phyloP scores from a whole-genome alignment of 208 protist species.

The Trypanosoma scelopori region DNA sequence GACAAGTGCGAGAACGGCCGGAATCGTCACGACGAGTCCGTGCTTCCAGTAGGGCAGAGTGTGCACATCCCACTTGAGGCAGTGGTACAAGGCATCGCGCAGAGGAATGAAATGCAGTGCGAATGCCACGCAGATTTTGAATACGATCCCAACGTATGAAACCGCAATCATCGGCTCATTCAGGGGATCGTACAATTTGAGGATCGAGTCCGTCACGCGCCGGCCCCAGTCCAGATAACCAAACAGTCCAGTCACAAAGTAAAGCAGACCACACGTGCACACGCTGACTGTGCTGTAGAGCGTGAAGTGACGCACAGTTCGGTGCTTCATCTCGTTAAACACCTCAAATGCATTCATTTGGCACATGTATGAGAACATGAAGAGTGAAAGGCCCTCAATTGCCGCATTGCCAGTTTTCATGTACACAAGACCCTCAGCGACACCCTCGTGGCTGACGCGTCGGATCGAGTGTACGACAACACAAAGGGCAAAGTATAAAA shows the following conservation, averaged over 20 bases:
- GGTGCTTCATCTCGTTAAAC: conserved; percentile 50
- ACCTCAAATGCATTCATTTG: conserved; percentile 70
- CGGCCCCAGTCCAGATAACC: conserved; percentile 69
- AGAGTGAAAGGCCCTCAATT: conserved; percentile 48
- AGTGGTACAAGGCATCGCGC: conserved; percentile 62
- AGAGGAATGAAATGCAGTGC: conserved; percentile 64
- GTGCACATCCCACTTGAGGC: conserved; percentile 51
- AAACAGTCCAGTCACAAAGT: conserved; percentile 73
- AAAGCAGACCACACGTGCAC: conserved; percentile 65
- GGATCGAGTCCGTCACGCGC: conserved; percentile 41
- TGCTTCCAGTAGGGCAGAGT: conserved; percentile 62
- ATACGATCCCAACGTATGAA: conserved; percentile 64
- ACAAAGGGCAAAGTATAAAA: conserved; percentile 71
- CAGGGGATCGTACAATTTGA: conserved; percentile 59
- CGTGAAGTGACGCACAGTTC: conserved; percentile 43
- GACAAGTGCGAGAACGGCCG: conserved; percentile 49
- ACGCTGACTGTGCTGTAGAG: conserved; percentile 51
- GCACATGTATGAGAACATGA: conserved; percentile 69
- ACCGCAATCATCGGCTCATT: conserved; percentile 56
- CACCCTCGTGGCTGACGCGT: conserved; percentile 19
- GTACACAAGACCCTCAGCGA: conserved; percentile 30
- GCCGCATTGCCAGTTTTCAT: conserved; percentile 37
- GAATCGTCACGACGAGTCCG: conserved; percentile 35
- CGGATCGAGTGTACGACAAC: conserved; percentile 50
- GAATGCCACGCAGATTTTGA: conserved; percentile 77